These are phyloP conservation scores for Hemerocallis citrina DNA, from an alignment of 106 monocot species.

Conservation along the genomic window DNA sequence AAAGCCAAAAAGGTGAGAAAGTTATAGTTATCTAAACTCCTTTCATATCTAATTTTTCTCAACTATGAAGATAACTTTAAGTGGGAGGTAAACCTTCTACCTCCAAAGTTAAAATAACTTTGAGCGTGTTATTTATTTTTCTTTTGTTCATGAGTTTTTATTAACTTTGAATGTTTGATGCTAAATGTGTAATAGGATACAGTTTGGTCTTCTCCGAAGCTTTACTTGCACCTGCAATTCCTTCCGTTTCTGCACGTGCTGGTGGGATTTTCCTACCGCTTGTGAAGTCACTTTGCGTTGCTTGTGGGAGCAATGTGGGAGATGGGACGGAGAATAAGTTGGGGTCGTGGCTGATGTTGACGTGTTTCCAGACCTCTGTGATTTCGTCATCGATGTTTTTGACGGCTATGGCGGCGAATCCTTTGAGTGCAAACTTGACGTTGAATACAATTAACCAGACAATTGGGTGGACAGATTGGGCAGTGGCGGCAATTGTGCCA, in stretches of 20 bases:
- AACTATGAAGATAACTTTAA: too few relatives aligned
- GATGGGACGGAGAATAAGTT: conserved; percentile 78
- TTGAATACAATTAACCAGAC: conserved; percentile 56
- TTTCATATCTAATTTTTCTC: too few relatives aligned
- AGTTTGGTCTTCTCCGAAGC: conserved; percentile 93
- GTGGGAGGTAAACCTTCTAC: too few relatives aligned
- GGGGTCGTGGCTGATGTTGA: conserved; percentile 98
- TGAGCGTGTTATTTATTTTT: too few relatives aligned
- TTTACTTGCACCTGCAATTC: conserved; percentile 77
- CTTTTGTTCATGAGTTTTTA: too few relatives aligned
- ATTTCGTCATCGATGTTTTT: conserved; percentile 94
- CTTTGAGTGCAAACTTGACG: conserved; percentile 74
- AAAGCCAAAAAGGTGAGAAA: too few relatives aligned
- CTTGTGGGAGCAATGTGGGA: conserved; percentile 79
- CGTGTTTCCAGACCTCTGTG: conserved; percentile 96
- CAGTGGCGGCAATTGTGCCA: conserved; percentile 82
- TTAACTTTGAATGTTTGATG: too few relatives aligned
- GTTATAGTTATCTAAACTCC: too few relatives aligned
- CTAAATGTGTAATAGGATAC: too few relatives aligned
- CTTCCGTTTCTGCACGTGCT: conserved; percentile 85
- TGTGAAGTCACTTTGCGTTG: conserved; percentile 84
- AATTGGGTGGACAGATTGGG: conserved; percentile 99
- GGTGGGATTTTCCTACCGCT: conserved; percentile 96
- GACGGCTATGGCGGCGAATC: conserved; percentile 96
- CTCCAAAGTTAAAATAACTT: too few relatives aligned